Evolutionary conservation across 2,329 filamentous ascomycete genomes (phyloP).

Genomic region (Microsporum canis): DNA sequence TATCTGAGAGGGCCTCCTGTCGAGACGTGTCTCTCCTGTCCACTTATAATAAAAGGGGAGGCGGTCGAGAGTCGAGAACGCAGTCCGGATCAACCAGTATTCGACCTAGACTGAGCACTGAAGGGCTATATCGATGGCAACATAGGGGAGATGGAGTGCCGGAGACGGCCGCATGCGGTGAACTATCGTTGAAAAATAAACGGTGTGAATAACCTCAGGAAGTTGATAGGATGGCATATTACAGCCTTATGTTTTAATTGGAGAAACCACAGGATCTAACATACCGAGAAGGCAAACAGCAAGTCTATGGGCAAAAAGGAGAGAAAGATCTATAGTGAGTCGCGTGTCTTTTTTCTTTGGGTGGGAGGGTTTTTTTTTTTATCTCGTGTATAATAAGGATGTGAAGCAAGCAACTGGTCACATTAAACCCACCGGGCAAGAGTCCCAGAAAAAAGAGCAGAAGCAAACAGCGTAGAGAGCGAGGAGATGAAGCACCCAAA

Average conservation of each 20-base stretch:
- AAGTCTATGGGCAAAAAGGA: not conserved
- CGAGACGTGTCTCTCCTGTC: not conserved
- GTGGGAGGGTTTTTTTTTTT: not conserved
- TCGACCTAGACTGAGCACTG: not conserved
- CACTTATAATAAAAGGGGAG: not conserved
- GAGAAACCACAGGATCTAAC: not conserved
- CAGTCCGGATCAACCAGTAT: not conserved
- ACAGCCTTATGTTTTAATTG: not conserved
- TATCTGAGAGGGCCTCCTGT: not conserved
- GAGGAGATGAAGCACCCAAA: not conserved
- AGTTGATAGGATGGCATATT: not conserved
- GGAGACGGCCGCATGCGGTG: not conserved
- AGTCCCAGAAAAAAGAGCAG: not conserved
- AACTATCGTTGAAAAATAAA: not conserved
- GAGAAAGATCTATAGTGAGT: not conserved
- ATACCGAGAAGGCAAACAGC: not conserved
- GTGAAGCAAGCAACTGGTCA: not conserved
- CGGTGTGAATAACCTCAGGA: not conserved
- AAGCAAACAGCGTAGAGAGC: not conserved
- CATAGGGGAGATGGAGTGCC: not conserved
- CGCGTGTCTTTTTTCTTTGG: not conserved
- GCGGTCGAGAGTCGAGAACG: not conserved
- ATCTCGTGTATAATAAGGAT: not conserved
- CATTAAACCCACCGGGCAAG: not conserved
- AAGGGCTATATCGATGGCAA: not conserved